These are phyloP conservation scores for Oldenlandia corymbosa DNA, from an alignment of 257 asterid genomes.

Conservation along the genomic window DNA sequence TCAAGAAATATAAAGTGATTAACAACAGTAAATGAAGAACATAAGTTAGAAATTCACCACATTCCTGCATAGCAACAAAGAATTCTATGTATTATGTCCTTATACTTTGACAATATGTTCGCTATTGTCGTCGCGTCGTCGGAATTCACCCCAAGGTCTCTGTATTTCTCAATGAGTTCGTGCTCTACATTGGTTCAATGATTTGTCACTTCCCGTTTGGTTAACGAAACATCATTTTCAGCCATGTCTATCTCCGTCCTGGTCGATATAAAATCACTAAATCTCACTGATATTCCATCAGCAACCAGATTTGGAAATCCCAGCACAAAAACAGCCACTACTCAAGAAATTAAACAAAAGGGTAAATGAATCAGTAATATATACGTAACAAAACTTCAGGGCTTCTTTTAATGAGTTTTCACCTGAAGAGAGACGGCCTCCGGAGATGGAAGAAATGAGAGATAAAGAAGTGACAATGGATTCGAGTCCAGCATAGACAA, in stretches of 20 bases:
- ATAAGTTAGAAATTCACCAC: too few species aligned
- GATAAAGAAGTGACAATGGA: slow-evolving; percentile 64
- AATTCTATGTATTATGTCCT: too few species aligned
- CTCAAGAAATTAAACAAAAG: too few species aligned
- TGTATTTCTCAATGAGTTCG: slow-evolving; percentile 36
- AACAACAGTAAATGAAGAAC: too few species aligned
- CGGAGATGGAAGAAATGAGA: slow-evolving; percentile 77
- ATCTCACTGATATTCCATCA: slow-evolving; percentile 78
- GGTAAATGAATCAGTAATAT: too few species aligned
- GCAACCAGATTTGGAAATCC: slow-evolving; percentile 76
- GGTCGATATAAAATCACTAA: slow-evolving; percentile 62
- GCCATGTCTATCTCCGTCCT: slow-evolving; percentile 61
- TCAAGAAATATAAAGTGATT: too few species aligned
- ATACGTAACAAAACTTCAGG: too few species aligned
- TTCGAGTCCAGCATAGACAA: slow-evolving; percentile 64
- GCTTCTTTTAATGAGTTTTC: too few species aligned
- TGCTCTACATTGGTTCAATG: slow-evolving; percentile 30
- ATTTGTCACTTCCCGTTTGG: slow-evolving; percentile 58
- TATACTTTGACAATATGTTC: slow-evolving; percentile 46
- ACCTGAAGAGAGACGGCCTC: slow-evolving; percentile 76
- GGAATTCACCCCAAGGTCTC: slow-evolving; percentile 47
- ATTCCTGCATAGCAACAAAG: too few species aligned
- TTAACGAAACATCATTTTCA: slow-evolving; percentile 41
- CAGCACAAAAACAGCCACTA: slow-evolving; percentile 64
- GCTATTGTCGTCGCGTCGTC: slow-evolving; percentile 53